Conservation (phyloP, 306 rosid genomes). For the barrel medic (Medicago truncatula) region MtrunA17r5.0-ANR NC_053043.1:35788501-35789000, state of each 20-base stretch:
- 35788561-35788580: no score
- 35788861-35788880: constrained; percentile 37
- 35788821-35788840: constrained; percentile 48
- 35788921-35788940: constrained; percentile 6
- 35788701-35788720: background rate
- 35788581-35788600: no score
- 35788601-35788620: no score
- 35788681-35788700: background rate
- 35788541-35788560: no score
- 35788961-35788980: no score
- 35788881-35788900: constrained; percentile 55
- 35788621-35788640: no score
- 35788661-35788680: background rate
- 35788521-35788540: no score
- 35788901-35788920: constrained; percentile 36
- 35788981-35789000: no score
- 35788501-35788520: no score
- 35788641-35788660: background rate
- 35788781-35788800: constrained; percentile 20
- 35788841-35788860: constrained; percentile 37
- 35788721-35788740: background rate
- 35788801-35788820: constrained; percentile 27
- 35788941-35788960: background rate
- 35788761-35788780: background rate
- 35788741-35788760: background rate